A percentile compares a stretch with the other conserved stretches of the same genome.
Conservation (phyloP, 129 eudicot species). For the Chrysanthemum lavandulifolium region DNA sequence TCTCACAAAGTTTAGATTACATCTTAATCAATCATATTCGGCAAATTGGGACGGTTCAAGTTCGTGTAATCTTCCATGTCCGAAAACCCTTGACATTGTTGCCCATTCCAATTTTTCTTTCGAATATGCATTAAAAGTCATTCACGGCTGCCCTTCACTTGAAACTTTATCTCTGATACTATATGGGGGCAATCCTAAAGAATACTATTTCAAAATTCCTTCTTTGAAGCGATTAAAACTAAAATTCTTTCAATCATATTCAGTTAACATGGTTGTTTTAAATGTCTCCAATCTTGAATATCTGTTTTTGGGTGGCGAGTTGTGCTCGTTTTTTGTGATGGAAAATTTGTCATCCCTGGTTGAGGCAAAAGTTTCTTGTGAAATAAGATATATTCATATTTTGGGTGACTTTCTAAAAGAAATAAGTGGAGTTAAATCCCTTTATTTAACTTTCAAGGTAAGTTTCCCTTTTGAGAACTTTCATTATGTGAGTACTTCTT, state of each 20-base stretch:
- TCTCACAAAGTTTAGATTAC: constrained; percentile 10
- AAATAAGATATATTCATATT: not conserved
- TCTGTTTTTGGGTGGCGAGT: not conserved
- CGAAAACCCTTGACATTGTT: constrained; percentile 18
- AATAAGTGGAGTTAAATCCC: constrained; percentile 20
- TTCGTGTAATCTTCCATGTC: constrained; percentile 1
- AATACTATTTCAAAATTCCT: not conserved
- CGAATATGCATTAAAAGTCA: not conserved
- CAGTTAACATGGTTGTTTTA: constrained; percentile 12
- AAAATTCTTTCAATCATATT: not conserved
- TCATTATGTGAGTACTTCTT: not conserved
- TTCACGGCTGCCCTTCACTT: constrained; percentile 4
- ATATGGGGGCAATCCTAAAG: not conserved
- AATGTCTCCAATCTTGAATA: constrained; percentile 23
- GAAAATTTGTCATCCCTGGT: constrained; percentile 22
- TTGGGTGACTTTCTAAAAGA: not conserved
- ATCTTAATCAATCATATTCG: not conserved
- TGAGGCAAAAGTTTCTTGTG: constrained; percentile 4
- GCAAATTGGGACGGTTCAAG: not conserved
- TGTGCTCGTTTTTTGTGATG: constrained; percentile 3
- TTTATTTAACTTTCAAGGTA: constrained; percentile 11
- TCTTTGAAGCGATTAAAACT: constrained; percentile 18
- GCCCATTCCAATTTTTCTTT: not conserved
- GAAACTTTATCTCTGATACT: constrained; percentile 18
- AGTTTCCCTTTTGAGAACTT: not conserved